Evolutionary conservation across 164 flowering plant species (phyloP), one percentile per base, ranked within the genome.

Genomic region (Saururus chinensis): DNA sequence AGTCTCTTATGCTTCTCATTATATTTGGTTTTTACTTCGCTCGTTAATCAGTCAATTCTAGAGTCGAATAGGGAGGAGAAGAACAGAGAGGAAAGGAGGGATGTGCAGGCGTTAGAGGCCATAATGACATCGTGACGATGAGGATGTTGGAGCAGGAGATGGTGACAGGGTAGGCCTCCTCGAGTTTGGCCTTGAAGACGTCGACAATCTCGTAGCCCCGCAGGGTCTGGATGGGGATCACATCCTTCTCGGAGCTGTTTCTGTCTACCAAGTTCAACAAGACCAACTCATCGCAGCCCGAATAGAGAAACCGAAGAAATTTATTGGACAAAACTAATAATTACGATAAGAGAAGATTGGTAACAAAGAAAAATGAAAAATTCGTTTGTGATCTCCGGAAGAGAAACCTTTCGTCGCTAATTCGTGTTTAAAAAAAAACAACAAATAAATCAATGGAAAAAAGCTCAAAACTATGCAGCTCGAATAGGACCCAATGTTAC

Each of bases 121-220:
- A 74, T 60, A 63, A 66, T 58, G 40, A 82, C 71, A 25, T 69
- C 69, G 51, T 85, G 70, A 84, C 68, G 51, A 72, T 87, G 56
- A 84, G 68, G 68, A 81, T 75, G 67, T 84, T 85, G 30, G 89
- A 72, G 62, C 86, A 82, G 54, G 89, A 84, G 60, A 84, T 86
- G 10, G 75, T 60, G 62, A 76, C 81, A 19, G 89, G 89, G 60
- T 87, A 84, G 0, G 22, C 72, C 49, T 67, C 64, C 68, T 82
- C 87, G 12, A 84, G 49, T 64, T 67, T 63, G 1, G 80, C 64
- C 59, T 84, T 84, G 67, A 84, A 72, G 13, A 26, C 56, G 45
- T 79, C 80, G 9, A 84, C 80, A 0, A 71, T 0, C 26, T 81
- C 81, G 60, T 75, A 83, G 8, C 86, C 86, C 66, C 67, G 78